A percentile compares a stretch with the other conserved stretches of the same genome.
Conservation (phyloP, 345 rosid species). For the Rhizophora apiculata region DNA sequence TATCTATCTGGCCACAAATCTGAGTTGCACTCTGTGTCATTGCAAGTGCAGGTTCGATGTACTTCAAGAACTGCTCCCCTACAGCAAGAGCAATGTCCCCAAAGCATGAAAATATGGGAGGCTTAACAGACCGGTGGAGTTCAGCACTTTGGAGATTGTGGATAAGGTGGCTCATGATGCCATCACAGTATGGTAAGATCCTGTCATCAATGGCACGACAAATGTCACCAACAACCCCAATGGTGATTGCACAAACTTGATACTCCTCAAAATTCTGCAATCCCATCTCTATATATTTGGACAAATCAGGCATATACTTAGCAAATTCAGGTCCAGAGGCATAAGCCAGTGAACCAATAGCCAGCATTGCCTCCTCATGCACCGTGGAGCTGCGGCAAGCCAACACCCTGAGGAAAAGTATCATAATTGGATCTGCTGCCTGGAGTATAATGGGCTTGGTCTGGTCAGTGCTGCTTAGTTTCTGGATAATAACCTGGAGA, state of each 20-base stretch:
- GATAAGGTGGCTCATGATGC: slow-evolving; percentile 72
- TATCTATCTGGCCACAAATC: slow-evolving; percentile 65
- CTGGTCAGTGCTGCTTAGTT: slow-evolving; percentile 58
- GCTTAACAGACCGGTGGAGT: slow-evolving; percentile 90
- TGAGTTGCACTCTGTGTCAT: slow-evolving; percentile 89
- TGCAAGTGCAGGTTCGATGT: slow-evolving; percentile 51
- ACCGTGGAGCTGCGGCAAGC: slow-evolving; percentile 90
- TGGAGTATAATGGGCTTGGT: slow-evolving; percentile 60
- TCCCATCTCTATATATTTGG: slow-evolving; percentile 81
- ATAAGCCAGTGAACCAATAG: slow-evolving; percentile 93
- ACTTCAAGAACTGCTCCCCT: slow-evolving; percentile 72
- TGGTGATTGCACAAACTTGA: slow-evolving; percentile 87
- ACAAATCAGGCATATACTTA: slow-evolving; percentile 76
- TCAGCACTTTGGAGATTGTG: slow-evolving; percentile 64
- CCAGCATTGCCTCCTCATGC: slow-evolving; percentile 99
- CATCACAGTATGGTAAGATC: slow-evolving; percentile 79
- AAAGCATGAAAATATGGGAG: slow-evolving; percentile 86
- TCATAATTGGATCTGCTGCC: slow-evolving; percentile 82
- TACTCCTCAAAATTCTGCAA: slow-evolving; percentile 87
- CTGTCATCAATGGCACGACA: slow-evolving; percentile 82
- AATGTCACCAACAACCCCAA: slow-evolving; percentile 89
- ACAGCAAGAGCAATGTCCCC: slow-evolving; percentile 94
- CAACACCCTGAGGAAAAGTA: slow-evolving; percentile 72
- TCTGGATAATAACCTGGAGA: slow-evolving; percentile 93
- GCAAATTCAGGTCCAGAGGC: slow-evolving; percentile 76